Evolutionary conservation across 2,329 filamentous ascomycete genomes (phyloP), one percentile per base, ranked within the genome.

Genomic region (Colletotrichum australisinense): DNA sequence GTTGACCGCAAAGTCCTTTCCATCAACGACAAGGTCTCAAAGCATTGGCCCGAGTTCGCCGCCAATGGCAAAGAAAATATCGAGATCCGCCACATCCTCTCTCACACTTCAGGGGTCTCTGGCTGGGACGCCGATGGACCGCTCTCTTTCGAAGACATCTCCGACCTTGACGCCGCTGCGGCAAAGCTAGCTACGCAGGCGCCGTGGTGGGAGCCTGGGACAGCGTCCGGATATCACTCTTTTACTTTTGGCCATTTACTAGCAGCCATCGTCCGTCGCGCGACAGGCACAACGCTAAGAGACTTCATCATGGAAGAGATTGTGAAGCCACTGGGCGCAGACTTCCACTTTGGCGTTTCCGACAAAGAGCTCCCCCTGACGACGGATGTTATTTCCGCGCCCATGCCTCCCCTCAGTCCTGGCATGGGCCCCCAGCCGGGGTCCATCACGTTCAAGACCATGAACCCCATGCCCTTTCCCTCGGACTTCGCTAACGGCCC

Each of bases 31-130:
- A 81, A 81, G 4, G 83, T 87, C 5, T 74, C 81, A 4, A 78
- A 80, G 46, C 83, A 86, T 76, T 87, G 86, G 85, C 85, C 86
- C 1, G 86, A 86, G 30, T 86, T 86, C 64, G 83, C 78, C 0
- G 79, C 76, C 7, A 83, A 84, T 28, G 84, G 83, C 52, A 86
- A 86, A 63, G 77, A 83, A 55, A 74, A 82, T 12, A 77, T 86
- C 26, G 75, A 81, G 19, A 80, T 86, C 11, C 78, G 80, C 1
- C 84, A 86, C 67, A 24, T 85, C 2, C 78, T 87, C 24, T 80
- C 80, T 5, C 85, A 87, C 74, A 83, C 81, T 0, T 79, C 85
- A 1, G 80, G 83, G n/a, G 67, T 84, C 5, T 74, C 80, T 3
- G 81, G 78, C 5, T 82, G 82, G 78, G 76, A 85, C 6, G 66